Evolutionary conservation across 2,329 filamentous ascomycete species (phyloP), one percentile per base, ranked within the genome.

Genomic region (Pestalotiopsis sp.): DNA sequence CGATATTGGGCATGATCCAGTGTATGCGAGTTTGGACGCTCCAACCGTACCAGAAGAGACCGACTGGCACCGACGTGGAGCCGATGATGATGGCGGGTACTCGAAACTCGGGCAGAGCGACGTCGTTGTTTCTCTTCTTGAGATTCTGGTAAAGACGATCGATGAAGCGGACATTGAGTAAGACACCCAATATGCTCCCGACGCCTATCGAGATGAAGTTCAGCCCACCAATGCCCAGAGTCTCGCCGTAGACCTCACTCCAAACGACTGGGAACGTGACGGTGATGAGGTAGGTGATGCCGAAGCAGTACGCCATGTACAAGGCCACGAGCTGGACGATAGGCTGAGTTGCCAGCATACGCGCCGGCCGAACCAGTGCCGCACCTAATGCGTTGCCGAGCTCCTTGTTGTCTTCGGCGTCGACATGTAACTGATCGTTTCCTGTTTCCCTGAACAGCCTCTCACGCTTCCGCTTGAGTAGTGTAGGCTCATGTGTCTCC

Each of bases 1-100:
- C 82, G 20, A 88, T 79, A 65, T 87, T 85, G 2, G 86, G 85
- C 0, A 83, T 83, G 25, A 88, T 86, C 84, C 85, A 89, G 65
- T 87, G 86, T 1, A 75, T 62, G 3, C 70, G 70, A 25, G 72
- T 74, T 31, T 76, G 58, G 2, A 73, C 75, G 1, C 75, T 74
- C 79, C 79, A 81, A 13, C 78, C 79, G 52, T 81, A 81, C 38
- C 77, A 73, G 58, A 80, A 77, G n/a, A 81, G 68, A 0, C 78
- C 78, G 1, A 70, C 70, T 0, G 79, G 77, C n/a, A 79, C 68
- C 20, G 72, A 59, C 25, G 73, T 59, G 3, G 73, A 74, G 27
- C 67, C 75, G 27, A 71, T 12, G 56, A 69, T 70, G 25, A 77
- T 68, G 4, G 72, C 66, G 11, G 63, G 71, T 9, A 78, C 69